Evolutionary conservation across 805 yeast species (phyloP), one percentile per base, ranked within the genome.

Genomic region (Metschnikowia dekortorum): DNA sequence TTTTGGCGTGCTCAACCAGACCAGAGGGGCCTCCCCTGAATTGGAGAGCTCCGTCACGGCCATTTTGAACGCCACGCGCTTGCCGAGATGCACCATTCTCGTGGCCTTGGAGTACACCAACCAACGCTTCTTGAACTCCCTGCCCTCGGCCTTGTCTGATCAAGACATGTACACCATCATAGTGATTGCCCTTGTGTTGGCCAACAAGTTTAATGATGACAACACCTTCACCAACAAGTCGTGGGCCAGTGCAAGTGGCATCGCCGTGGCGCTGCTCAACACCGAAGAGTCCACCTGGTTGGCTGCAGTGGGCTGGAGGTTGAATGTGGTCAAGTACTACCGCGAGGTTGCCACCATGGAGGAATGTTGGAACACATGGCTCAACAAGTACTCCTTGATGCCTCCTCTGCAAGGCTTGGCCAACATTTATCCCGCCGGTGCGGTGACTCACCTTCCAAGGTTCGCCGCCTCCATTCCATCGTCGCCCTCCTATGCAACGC

Each of bases 231-330:
- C 96, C 53, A 92, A 92, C 71, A 84, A 83, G 62, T 89, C 97
- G 7, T 92, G 99, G 99, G 81, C 89, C 39, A 90, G 89, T 54
- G 98, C 97, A n/a, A 87, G 97, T 5, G 95, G 95, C 16, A 77
- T 92, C 54, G 68, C 80, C 6, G 74, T 88, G 44, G 62, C 62
- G 2, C 68, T 77, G 34, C 76, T 92, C 54, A 89, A 91, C 61
- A 61, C 64, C 14, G 70, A 81, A 53, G 99, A 92, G 71, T 79
- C 79, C 48, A 73, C 71, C 41, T 92, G 95, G 92, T 75, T 89
- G 52, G 60, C 63, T 8, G 73, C 74, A 33, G 74, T 84, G 46
- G 69, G 81, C 52, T 85, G 89, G 88, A 76, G 74, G 60, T 69
- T 85, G 49, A 71, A 66, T 52, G 75, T 70, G 3, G 75, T 69